A percentile compares a stretch with the other conserved stretches of the same genome.
Conservation (phyloP, 345 rosid species). For the Eucalyptus viminalis region DNA sequence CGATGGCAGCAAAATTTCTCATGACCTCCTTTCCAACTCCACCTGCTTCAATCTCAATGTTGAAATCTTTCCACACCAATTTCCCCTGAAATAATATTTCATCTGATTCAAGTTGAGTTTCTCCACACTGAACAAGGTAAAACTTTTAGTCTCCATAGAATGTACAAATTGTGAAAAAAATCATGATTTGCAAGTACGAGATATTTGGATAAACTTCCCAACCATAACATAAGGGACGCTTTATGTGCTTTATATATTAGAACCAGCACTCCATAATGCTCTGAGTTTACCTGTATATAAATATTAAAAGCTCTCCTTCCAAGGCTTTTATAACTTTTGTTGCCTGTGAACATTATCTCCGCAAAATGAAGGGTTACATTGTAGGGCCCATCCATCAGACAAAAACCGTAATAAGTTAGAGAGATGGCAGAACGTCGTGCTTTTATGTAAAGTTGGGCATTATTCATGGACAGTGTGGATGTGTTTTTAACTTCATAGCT, state of each 20-base stretch:
- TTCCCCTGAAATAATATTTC: background rate
- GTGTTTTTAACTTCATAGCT: too few relatives aligned
- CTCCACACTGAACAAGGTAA: background rate
- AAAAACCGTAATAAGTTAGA: slow-evolving; percentile 32
- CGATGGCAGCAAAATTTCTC: background rate
- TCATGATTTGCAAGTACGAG: background rate
- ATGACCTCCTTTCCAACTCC: background rate
- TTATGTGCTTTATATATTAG: background rate
- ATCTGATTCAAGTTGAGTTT: background rate
- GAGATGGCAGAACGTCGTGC: too few relatives aligned
- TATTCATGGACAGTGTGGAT: too few relatives aligned
- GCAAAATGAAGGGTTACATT: slow-evolving; percentile 66
- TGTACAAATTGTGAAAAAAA: background rate
- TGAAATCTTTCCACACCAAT: slow-evolving; percentile 2
- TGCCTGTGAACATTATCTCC: slow-evolving; percentile 36
- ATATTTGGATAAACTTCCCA: background rate
- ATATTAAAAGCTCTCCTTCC: background rate
- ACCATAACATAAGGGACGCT: background rate
- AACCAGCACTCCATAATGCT: background rate
- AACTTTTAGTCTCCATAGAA: background rate
- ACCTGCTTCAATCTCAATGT: slow-evolving; percentile 1
- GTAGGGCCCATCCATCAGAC: slow-evolving; percentile 30
- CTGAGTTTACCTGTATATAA: background rate
- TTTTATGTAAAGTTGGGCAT: too few relatives aligned
- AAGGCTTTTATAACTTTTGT: slow-evolving; percentile 13